Evolutionary conservation across 768 basidiomycete species (phyloP).

Genomic region (Serendipita vermifera): DNA sequence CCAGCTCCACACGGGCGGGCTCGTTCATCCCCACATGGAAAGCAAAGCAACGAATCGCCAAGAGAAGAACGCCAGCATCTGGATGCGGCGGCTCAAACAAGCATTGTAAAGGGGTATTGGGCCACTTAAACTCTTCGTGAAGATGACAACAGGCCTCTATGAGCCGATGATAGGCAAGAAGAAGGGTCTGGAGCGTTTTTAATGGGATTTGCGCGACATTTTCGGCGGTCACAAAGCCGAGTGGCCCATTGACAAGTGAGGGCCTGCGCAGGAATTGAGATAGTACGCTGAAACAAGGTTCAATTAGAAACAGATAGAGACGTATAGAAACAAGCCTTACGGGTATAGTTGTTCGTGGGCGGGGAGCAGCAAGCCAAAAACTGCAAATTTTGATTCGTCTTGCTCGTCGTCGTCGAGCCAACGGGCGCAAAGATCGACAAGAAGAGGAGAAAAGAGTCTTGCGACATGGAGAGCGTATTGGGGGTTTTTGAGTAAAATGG

Average conservation of each 20-base stretch:
- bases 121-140: slow-evolving; percentile 51
- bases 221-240: slow-evolving; percentile 29
- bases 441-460: slow-evolving; percentile 56
- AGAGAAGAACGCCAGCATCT: slow-evolving; percentile 48
- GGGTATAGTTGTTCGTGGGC: slow-evolving; percentile 23
- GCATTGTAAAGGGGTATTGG: slow-evolving; percentile 29
- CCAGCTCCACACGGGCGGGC: slow-evolving; percentile 52
- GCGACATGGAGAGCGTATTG: slow-evolving; percentile 52
- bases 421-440: slow-evolving; percentile 65
- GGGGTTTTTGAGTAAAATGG: slow-evolving; percentile 46
- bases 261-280: slow-evolving; percentile 36
- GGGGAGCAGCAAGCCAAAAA: slow-evolving; percentile 20
- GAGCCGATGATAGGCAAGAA: slow-evolving; percentile 74
- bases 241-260: slow-evolving; percentile 38
- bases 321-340: slow-evolving; percentile 50
- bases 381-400: slow-evolving; percentile 30
- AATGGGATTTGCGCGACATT: slow-evolving; percentile 27
- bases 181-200: slow-evolving; percentile 46
- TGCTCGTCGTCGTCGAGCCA: slow-evolving; percentile 49
- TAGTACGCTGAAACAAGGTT: slow-evolving; percentile 36
- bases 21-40: slow-evolving; percentile 69
- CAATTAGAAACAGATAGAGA: slow-evolving; percentile 15
- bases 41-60: slow-evolving; percentile 70
- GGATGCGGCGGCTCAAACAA: slow-evolving; percentile 41
- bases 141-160: slow-evolving; percentile 60